Conservation (phyloP, 1,139 yeast species). For the Blastobotrys proliferans region DNA sequence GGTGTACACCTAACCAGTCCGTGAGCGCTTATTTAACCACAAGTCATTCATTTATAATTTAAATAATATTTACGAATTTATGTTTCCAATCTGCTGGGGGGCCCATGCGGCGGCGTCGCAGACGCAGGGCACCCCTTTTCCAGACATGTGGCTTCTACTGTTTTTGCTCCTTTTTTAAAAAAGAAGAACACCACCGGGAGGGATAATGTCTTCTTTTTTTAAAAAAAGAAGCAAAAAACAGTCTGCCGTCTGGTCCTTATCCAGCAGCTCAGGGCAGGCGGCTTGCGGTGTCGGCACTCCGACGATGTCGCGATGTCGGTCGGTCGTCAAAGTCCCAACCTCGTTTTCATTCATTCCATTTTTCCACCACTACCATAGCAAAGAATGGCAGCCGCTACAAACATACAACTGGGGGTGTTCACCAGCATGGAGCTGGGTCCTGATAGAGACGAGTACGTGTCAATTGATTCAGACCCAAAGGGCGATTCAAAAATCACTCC, state of each 20-base stretch:
- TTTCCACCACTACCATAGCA: background rate
- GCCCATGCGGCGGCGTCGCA: too few relatives aligned
- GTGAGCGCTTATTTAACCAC: background rate
- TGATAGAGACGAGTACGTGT: constrained; percentile 36
- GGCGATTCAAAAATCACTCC: constrained; percentile 55
- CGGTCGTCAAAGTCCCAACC: background rate
- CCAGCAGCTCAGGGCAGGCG: too few relatives aligned
- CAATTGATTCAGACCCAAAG: constrained; percentile 42
- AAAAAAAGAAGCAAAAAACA: too few relatives aligned
- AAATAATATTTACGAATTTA: background rate
- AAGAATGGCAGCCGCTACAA: too few relatives aligned
- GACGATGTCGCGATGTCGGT: background rate
- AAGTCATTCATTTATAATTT: background rate
- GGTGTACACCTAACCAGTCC: background rate
- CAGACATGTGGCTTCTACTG: too few relatives aligned
- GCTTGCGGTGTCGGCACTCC: too few relatives aligned
- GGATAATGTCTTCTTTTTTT: too few relatives aligned
- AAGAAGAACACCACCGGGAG: too few relatives aligned
- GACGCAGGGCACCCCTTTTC: too few relatives aligned
- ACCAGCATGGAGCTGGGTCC: constrained; percentile 27
- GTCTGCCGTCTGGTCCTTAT: too few relatives aligned
- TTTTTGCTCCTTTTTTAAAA: too few relatives aligned
- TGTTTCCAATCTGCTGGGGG: background rate
- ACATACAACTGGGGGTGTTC: constrained; percentile 26
- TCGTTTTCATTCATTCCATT: background rate